phyloP scores from a whole-genome alignment of 257 asterid genomes.

The Nemophila menziesii region DNA sequence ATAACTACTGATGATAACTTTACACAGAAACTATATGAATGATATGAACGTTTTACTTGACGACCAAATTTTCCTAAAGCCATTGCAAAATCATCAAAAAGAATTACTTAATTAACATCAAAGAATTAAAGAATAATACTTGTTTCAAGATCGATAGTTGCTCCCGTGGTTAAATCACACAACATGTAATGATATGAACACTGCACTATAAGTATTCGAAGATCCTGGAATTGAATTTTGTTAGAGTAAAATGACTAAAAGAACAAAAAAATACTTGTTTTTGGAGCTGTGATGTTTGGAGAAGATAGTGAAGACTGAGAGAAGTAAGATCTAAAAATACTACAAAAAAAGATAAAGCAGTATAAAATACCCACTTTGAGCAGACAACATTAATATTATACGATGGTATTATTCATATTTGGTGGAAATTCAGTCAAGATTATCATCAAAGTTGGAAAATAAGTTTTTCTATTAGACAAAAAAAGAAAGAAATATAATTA shows the following conservation, averaged over 20 bases:
- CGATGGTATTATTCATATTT: too few species aligned
- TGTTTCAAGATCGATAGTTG: slow-evolving; percentile 2
- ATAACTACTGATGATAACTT: slow-evolving; percentile 59
- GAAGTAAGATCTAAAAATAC: slow-evolving; percentile 38
- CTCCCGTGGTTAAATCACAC: too few species aligned
- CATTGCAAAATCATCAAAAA: slow-evolving; percentile 26
- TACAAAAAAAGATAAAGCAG: too few species aligned
- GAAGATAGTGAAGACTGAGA: slow-evolving; percentile 18
- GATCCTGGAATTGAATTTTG: too few species aligned
- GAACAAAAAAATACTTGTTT: slow-evolving; percentile 3
- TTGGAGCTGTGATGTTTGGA: slow-evolving; percentile 5
- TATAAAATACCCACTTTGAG: too few species aligned
- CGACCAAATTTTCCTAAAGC: slow-evolving; percentile 74
- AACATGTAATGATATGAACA: too few species aligned
- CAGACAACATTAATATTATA: too few species aligned
- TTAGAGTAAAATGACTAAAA: background rate
- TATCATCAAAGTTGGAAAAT: too few species aligned
- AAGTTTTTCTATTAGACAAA: too few species aligned
- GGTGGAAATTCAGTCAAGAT: too few species aligned
- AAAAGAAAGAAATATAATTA: too few species aligned
- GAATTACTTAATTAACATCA: background rate
- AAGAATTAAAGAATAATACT: background rate
- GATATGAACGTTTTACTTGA: slow-evolving; percentile 71
- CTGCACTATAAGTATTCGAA: too few species aligned
- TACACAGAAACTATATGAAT: slow-evolving; percentile 58